Conservation (phyloP, 192 early-diverging fungal species). For the Gaertneriomyces sp. region DNA sequence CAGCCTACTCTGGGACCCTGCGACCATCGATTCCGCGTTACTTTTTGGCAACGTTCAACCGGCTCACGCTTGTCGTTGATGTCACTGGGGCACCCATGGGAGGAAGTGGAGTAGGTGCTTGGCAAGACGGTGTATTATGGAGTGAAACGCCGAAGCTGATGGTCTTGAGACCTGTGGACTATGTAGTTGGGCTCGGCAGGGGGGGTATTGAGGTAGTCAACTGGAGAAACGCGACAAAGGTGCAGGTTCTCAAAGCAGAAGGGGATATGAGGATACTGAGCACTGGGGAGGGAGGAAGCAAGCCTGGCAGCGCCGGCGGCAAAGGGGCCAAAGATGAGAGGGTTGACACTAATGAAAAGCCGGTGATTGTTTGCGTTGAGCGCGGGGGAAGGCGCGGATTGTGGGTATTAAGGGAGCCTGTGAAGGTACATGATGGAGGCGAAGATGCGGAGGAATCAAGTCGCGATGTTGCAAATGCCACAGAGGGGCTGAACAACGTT, state of each 20-base stretch:
- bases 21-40: conserved; percentile 39
- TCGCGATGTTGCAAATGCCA: no score
- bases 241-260: conserved; percentile 42
- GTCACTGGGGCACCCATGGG: conserved; percentile 48
- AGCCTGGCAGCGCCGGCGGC: conserved; percentile 35
- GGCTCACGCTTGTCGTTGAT: conserved; percentile 50
- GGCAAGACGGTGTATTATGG: conserved; percentile 55
- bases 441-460: no score
- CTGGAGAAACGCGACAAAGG: conserved; percentile 43
- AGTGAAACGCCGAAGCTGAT: conserved; percentile 42
- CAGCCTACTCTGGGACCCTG: conserved; percentile 14
- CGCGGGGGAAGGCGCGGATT: background rate
- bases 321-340: conserved; percentile 40
- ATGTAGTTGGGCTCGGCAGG: conserved; percentile 43
- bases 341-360: conserved; percentile 26
- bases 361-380: conserved; percentile 1
- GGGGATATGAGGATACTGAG: background rate
- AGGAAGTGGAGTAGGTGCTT: conserved; percentile 54
- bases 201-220: conserved; percentile 48
- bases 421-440: no score
- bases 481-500: no score
- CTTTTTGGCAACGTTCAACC: conserved; percentile 52
- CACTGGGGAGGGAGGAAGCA: conserved; percentile 20
- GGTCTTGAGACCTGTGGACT: conserved; percentile 46
- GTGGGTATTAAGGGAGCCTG: background rate